These are phyloP conservation scores for Podaxis sp. DNA, from an alignment of 768 basidiomycete species.

Conservation along the genomic window DNA sequence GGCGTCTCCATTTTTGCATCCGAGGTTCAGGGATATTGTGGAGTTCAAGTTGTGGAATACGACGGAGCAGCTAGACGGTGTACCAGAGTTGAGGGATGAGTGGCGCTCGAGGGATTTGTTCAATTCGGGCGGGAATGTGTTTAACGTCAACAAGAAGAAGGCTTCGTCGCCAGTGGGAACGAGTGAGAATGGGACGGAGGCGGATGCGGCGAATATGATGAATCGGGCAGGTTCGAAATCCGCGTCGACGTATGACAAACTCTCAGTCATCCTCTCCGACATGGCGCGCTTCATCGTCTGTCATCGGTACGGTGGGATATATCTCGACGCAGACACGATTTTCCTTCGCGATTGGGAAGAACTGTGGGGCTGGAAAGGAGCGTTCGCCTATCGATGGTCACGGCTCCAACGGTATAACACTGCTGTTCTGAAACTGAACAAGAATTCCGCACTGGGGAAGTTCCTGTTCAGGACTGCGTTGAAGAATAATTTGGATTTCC, in stretches of 20 bases:
- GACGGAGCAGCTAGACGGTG: conserved; percentile 91
- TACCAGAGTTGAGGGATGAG: conserved; percentile 86
- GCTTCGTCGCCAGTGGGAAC: conserved; percentile 25
- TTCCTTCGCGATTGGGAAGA: conserved; percentile 98
- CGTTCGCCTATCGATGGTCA: conserved; percentile 97
- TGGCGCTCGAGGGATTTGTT: conserved; percentile 87
- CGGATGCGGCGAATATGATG: conserved; percentile 38
- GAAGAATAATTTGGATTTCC: conserved; percentile 93
- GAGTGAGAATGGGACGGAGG: neutral
- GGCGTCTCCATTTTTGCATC: conserved; percentile 94
- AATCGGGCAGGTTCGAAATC: conserved; percentile 89
- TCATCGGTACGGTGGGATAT: conserved; percentile 94
- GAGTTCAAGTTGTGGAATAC: conserved; percentile 99
- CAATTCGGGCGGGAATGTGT: conserved; percentile 82
- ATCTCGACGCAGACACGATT: conserved; percentile 95
- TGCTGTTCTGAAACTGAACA: conserved; percentile 92
- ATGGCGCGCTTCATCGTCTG: conserved; percentile 98
- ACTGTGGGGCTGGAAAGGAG: conserved; percentile 94
- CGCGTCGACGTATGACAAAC: conserved; percentile 79
- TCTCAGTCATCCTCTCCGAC: conserved; percentile 93
- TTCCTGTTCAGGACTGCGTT: conserved; percentile 94
- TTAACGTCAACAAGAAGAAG: conserved; percentile 42
- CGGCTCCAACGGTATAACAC: conserved; percentile 94
- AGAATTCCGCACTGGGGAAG: conserved; percentile 85
- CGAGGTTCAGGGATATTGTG: conserved; percentile 87